Conservation (phyloP, 164 flowering plant species). For the Chimonanthus salicifolius region DNA sequence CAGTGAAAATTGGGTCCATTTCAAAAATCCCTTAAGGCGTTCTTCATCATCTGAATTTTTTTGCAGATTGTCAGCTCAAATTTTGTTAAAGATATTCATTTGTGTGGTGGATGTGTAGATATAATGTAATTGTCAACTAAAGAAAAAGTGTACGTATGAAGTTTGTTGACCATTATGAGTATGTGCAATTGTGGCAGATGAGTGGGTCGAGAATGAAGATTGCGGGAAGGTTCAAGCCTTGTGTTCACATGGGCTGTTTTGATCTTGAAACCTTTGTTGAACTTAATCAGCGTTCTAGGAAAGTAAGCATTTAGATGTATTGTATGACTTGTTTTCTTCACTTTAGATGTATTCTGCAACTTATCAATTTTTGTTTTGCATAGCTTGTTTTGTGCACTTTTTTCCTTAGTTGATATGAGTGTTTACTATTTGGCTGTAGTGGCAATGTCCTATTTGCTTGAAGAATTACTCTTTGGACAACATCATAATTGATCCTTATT, state of each 20-base stretch:
- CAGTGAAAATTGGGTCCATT: too few species aligned
- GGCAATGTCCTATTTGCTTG: slow-evolving; percentile 99
- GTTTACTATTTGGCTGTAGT: slow-evolving; percentile 43
- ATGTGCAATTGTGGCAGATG: slow-evolving; percentile 45
- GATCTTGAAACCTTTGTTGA: slow-evolving; percentile 95
- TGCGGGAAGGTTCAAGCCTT: slow-evolving; percentile 93
- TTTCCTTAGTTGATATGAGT: not conserved
- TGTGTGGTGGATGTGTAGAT: too few species aligned
- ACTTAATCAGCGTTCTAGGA: slow-evolving; percentile 90
- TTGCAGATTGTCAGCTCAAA: too few species aligned
- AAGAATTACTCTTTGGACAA: slow-evolving; percentile 82
- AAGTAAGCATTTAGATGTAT: slow-evolving; percentile 42
- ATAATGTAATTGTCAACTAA: too few species aligned
- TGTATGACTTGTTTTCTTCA: not conserved
- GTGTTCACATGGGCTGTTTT: slow-evolving; percentile 95
- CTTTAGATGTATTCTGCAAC: too few species aligned
- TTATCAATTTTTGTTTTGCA: not conserved
- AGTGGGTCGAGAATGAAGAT: slow-evolving; percentile 94
- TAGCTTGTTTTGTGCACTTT: not conserved
- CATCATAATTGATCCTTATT: slow-evolving; percentile 86
- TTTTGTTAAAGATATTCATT: too few species aligned
- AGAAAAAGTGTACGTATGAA: not conserved
- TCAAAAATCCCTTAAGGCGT: too few species aligned
- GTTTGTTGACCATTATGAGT: not conserved
- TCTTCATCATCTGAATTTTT: too few species aligned